phyloP scores from a whole-genome alignment of 1,284 basidiomycete genomes.

The Irpex sp. region DNA sequence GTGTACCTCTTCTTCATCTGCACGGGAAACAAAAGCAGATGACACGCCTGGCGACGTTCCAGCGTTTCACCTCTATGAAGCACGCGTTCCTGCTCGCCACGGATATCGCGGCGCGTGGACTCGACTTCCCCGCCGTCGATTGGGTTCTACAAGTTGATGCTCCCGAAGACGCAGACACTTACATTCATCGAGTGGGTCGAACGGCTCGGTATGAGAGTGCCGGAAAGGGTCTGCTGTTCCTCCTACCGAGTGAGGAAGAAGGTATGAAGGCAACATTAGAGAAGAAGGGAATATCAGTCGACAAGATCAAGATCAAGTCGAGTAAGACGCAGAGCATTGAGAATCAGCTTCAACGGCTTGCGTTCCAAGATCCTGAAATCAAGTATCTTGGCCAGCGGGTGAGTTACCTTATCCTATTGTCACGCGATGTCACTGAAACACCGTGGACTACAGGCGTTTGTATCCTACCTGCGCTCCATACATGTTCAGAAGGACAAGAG shows the following conservation, averaged over 20 bases:
- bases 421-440: conserved; percentile 4
- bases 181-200: conserved; percentile 94
- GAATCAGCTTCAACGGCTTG: conserved; percentile 88
- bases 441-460: conserved; percentile 72
- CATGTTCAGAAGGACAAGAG: conserved; percentile 93
- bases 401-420: conserved; percentile 25
- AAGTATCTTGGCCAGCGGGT: conserved; percentile 95
- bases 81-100: conserved; percentile 88
- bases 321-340: conserved; percentile 86
- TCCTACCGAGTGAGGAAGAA: conserved; percentile 89
- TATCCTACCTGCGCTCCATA: conserved; percentile 92
- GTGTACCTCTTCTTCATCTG: conserved; percentile 84
- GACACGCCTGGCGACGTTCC: conserved; percentile 78
- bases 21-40: conserved; percentile 98
- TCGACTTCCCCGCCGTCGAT: conserved; percentile 96
- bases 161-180: conserved; percentile 97
- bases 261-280: conserved; percentile 76
- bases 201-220: conserved; percentile 92
- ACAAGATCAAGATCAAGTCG: conserved; percentile 86
- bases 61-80: conserved; percentile 74
- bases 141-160: conserved; percentile 99
- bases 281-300: conserved; percentile 71
- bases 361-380: conserved; percentile 94
- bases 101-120: conserved; percentile 94
- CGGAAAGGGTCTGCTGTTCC: conserved; percentile 81